Evolutionary conservation across 805 yeast genomes (phyloP).

Genomic region (Barnettozyma sp.): DNA sequence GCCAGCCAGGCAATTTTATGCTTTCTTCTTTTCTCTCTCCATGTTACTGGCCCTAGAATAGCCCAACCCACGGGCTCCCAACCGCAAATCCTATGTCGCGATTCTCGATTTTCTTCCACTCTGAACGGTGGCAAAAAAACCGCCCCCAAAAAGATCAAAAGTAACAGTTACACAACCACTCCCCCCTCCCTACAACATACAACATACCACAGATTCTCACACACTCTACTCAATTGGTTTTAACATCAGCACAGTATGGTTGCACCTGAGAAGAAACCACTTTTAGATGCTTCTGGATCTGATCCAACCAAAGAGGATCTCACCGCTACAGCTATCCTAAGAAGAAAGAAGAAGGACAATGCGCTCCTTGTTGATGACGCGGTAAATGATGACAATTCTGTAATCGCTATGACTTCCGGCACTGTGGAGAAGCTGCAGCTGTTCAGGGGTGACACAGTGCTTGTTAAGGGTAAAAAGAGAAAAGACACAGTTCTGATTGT

Average conservation of each 20-base stretch:
- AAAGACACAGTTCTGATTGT: conserved; percentile 96
- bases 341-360: conserved; percentile 97
- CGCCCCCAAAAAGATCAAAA: neutral
- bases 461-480: conserved; percentile 96
- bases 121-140: conserved; percentile 6
- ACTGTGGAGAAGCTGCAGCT: conserved; percentile 93
- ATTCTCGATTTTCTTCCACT: neutral
- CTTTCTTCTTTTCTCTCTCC: no score
- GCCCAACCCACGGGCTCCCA: no score
- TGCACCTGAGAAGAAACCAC: conserved; percentile 35
- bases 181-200: neutral
- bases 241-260: conserved; percentile 19
- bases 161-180: no score
- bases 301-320: conserved; percentile 50
- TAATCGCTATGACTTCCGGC: conserved; percentile 87
- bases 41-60: no score
- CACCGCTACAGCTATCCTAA: conserved; percentile 95
- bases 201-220: no score
- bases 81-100: no score
- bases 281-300: conserved; percentile 64
- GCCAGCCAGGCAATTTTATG: conserved; percentile 6
- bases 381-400: conserved; percentile 92
- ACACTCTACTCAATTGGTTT: neutral
- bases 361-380: conserved; percentile 94
- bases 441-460: conserved; percentile 96